Conservation (phyloP, 495 filamentous ascomycete genomes). For the Endocarpon pusillum region DNA sequence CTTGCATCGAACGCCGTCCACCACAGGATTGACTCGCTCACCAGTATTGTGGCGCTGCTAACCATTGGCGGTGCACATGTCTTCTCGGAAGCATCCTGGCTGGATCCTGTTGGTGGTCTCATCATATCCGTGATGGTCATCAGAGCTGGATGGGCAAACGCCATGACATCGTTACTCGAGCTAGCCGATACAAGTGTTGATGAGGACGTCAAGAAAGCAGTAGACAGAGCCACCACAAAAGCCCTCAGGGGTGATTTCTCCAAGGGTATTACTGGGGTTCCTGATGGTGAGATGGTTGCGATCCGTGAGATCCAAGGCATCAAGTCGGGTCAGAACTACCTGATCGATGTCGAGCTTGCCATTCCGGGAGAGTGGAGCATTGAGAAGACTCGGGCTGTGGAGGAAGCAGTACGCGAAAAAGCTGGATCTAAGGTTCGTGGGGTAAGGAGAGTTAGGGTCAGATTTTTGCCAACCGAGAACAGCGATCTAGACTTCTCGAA, state of each 20-base stretch:
- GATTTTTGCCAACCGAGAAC: slow-evolving; percentile 55
- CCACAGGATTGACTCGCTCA: slow-evolving; percentile 89
- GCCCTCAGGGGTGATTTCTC: slow-evolving; percentile 25
- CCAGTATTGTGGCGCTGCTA: slow-evolving; percentile 75
- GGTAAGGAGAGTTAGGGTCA: slow-evolving; percentile 60
- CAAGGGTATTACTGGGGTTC: slow-evolving; percentile 7
- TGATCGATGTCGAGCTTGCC: slow-evolving; percentile 72
- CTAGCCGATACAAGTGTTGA: slow-evolving; percentile 82
- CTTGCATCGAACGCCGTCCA: slow-evolving; percentile 94
- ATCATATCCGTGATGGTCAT: slow-evolving; percentile 86
- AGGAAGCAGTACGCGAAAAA: slow-evolving; percentile 48
- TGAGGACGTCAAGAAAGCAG: slow-evolving; percentile 52
- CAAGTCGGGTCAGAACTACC: slow-evolving; percentile 88
- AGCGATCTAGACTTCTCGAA: slow-evolving; percentile 39
- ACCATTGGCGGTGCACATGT: slow-evolving; percentile 83
- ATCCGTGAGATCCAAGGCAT: slow-evolving; percentile 63
- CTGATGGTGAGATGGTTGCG: slow-evolving; percentile 33
- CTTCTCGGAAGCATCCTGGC: slow-evolving; percentile 65
- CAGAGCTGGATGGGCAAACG: slow-evolving; percentile 78
- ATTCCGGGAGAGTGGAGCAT: slow-evolving; percentile 60
- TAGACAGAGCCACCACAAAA: slow-evolving; percentile 45
- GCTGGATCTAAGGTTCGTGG: slow-evolving; percentile 64
- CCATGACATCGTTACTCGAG: slow-evolving; percentile 61
- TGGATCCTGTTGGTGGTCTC: slow-evolving; percentile 88
- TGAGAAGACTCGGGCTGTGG: slow-evolving; percentile 45